Percentiles rank a stretch among this genome's conserved stretches.
phyloP scores from a whole-genome alignment of 805 yeast genomes.

The Spathaspora sp. region DNA sequence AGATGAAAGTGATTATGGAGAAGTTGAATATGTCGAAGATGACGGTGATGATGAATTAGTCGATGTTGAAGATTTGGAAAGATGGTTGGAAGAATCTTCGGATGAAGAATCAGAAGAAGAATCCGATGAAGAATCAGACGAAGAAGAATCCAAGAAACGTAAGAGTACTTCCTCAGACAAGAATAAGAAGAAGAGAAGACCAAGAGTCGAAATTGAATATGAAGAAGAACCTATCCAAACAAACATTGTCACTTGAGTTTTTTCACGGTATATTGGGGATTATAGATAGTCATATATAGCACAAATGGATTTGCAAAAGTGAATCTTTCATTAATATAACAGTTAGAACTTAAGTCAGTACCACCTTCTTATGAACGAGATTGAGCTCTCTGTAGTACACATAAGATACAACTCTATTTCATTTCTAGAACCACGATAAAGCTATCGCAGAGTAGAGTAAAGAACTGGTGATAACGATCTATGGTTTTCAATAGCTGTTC shows the following conservation, averaged over 20 bases:
- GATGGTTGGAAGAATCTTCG: conserved; percentile 62
- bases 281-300: not conserved
- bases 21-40: conserved; percentile 86
- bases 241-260: conserved; percentile 24
- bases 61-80: conserved; percentile 89
- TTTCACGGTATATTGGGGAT: not conserved
- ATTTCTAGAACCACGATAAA: too few species aligned
- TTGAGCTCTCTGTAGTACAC: not conserved
- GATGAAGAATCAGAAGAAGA: conserved; percentile 35
- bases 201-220: conserved; percentile 78
- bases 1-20: conserved; percentile 59
- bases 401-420: too few species aligned
- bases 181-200: conserved; percentile 55
- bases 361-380: too few species aligned
- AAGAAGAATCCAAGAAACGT: conserved; percentile 23
- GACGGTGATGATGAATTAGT: conserved; percentile 87
- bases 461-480: too few species aligned
- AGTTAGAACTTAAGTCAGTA: not conserved
- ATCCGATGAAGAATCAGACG: conserved; percentile 30
- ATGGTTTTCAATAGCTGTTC: too few species aligned
- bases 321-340: not conserved
- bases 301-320: not conserved
- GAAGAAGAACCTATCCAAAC: conserved; percentile 46
- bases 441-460: too few species aligned
- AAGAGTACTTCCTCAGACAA: conserved; percentile 27